Base-by-base conservation (phyloP, 164 flowering plant genomes). In the Magnolia changhungtana region DNA sequence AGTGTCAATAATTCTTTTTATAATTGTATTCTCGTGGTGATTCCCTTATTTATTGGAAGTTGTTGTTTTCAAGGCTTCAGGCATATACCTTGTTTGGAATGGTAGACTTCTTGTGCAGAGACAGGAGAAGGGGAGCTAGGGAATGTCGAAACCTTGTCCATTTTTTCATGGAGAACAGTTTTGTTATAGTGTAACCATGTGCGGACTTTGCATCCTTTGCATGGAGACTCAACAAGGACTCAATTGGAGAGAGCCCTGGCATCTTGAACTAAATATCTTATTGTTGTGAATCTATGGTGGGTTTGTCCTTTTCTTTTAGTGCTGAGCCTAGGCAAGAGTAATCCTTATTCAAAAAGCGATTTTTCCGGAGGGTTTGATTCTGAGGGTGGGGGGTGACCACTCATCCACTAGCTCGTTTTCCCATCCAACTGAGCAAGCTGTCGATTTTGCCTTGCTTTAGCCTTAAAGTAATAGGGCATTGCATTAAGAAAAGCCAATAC, bases 131-230 rank as follows among this genome's bases (percentile, higher is more conserved):
- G 7, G 23, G 71, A 18, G 29, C 23, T 71, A 45, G 69, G 78
- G 81, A 86, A 83, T 82, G 87, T 81, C 84, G 83, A 82, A 78
- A 52, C 77, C 78, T 79, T 76, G 74, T 79, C 78, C 67, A 68
- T 75, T 78, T 76, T 55, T 75, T 72, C 55, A 68, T 70, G 70
- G 23, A 79, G 49, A 68, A 16, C 77, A 70, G 51, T 77, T 65
- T 74, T 61, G 66, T 78, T 72, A 78, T 49, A 69, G 45, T 16
- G 74, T 77, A 74, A 65, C 73, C 64, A 72, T 52, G 18, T 24
- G 8, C 31, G 51, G 69, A 55, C 55, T 13, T 55, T 51, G 55
- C 11, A 64, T 78, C 77, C 58, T 78, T 85, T 83, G 59, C 69
- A 11, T 72, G 67, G 50, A 87, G 83, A 79, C 78, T 81, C 75